Conservation (phyloP, 1,139 yeast species). For the Kodamaea ohmeri region DNA sequence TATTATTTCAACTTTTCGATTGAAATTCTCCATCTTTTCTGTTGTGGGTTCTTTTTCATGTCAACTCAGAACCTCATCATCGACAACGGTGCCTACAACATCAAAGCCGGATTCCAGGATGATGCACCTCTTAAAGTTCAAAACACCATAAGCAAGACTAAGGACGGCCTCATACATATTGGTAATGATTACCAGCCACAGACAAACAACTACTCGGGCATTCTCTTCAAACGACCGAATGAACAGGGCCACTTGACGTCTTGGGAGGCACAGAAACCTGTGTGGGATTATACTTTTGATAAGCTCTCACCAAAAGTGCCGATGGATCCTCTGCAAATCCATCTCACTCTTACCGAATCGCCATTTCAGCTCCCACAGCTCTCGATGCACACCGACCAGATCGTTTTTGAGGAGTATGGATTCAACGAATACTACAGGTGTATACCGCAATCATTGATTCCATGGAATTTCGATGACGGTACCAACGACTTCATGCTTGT, state of each 20-base stretch:
- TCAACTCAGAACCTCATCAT: constrained; percentile 40
- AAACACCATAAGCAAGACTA: constrained; percentile 72
- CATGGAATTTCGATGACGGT: constrained; percentile 49
- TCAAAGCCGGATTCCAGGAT: constrained; percentile 66
- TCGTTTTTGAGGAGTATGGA: constrained; percentile 91
- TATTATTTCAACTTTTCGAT: not conserved
- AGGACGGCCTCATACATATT: constrained; percentile 69
- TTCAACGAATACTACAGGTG: constrained; percentile 65
- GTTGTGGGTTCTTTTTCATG: constrained; percentile 5
- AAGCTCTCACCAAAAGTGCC: constrained; percentile 31
- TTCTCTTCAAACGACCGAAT: constrained; percentile 74
- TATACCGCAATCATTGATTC: constrained; percentile 64
- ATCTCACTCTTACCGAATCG: constrained; percentile 67
- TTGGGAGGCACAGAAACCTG: constrained; percentile 90
- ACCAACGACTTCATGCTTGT: constrained; percentile 68
- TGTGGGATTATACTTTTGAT: constrained; percentile 78
- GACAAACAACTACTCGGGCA: constrained; percentile 73
- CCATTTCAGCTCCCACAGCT: constrained; percentile 82
- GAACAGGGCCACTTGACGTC: constrained; percentile 86
- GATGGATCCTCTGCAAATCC: constrained; percentile 46
- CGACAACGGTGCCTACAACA: constrained; percentile 85
- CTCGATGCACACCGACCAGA: constrained; percentile 85
- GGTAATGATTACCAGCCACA: constrained; percentile 65
- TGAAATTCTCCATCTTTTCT: not conserved
- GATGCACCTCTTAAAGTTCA: constrained; percentile 49